Conservation (phyloP, 2,329 filamentous ascomycete species). For the Trichoderma atroviride region DNA sequence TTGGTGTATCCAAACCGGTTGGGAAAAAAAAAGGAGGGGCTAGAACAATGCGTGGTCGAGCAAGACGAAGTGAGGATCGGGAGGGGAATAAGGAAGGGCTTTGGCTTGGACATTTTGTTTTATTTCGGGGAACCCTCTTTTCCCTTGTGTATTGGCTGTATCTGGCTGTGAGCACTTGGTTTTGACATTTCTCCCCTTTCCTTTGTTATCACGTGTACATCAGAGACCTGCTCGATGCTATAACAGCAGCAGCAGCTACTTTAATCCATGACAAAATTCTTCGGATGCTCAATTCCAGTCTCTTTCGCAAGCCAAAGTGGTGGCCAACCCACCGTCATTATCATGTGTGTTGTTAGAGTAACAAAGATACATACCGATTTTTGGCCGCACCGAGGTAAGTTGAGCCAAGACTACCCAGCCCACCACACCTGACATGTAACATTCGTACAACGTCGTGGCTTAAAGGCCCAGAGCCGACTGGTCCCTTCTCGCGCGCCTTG, state of each 20-base stretch:
- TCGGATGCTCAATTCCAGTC: conserved; percentile 12
- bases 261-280: conserved; percentile 24
- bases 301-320: neutral
- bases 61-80: neutral
- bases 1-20: conserved; percentile 11
- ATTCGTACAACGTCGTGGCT: conserved; percentile 11
- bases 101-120: conserved; percentile 10
- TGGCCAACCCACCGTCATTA: neutral
- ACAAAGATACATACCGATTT: neutral
- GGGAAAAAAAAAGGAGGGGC: neutral
- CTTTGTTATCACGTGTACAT: conserved; percentile 34
- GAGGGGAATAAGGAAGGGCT: conserved; percentile 15
- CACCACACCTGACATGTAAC: neutral
- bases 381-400: neutral
- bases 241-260: conserved; percentile 8
- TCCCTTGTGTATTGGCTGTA: conserved; percentile 20
- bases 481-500: neutral
- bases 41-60: conserved; percentile 6
- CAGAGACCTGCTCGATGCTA: conserved; percentile 30
- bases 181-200: conserved; percentile 20
- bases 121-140: conserved; percentile 3
- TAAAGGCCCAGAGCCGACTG: conserved; percentile 16
- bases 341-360: neutral
- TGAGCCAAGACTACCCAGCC: neutral
- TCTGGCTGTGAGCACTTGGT: conserved; percentile 33